Evolutionary conservation across 495 filamentous ascomycete species (phyloP).

Genomic region (Podospora australis): DNA sequence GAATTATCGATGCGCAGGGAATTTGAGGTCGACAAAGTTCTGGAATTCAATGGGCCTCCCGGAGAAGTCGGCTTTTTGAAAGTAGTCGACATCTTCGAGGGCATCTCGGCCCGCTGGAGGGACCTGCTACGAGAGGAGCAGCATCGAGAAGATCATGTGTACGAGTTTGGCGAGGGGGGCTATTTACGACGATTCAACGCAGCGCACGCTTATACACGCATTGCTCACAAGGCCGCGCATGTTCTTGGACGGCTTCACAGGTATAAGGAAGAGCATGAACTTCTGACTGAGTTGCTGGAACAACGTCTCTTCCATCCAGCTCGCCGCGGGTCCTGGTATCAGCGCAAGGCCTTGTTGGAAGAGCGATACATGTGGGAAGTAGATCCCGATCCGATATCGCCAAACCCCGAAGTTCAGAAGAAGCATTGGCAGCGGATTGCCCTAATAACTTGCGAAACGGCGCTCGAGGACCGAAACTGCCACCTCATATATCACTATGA

Average conservation of each 20-base stretch:
- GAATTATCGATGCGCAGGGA: conserved; percentile 81
- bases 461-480: conserved; percentile 78
- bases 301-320: conserved; percentile 82
- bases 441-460: conserved; percentile 75
- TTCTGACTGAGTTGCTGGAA: conserved; percentile 67
- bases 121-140: conserved; percentile 68
- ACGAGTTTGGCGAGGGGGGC: conserved; percentile 78
- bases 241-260: conserved; percentile 80
- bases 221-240: conserved; percentile 75
- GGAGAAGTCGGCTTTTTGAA: conserved; percentile 52
- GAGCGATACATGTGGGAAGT: conserved; percentile 85
- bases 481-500: conserved; percentile 92
- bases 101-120: conserved; percentile 75
- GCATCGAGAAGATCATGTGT: conserved; percentile 69
- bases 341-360: conserved; percentile 88
- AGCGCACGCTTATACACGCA: conserved; percentile 88
- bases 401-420: conserved; percentile 48
- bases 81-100: conserved; percentile 66
- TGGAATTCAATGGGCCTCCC: conserved; percentile 77
- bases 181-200: conserved; percentile 90
- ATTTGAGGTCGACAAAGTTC: conserved; percentile 71
- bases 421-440: conserved; percentile 80
- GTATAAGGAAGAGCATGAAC: conserved; percentile 67
- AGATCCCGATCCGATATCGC: conserved; percentile 34
- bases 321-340: conserved; percentile 88